Evolutionary conservation across 441 rosid species (phyloP).

Genomic region (Gossypium gossypioides): DNA sequence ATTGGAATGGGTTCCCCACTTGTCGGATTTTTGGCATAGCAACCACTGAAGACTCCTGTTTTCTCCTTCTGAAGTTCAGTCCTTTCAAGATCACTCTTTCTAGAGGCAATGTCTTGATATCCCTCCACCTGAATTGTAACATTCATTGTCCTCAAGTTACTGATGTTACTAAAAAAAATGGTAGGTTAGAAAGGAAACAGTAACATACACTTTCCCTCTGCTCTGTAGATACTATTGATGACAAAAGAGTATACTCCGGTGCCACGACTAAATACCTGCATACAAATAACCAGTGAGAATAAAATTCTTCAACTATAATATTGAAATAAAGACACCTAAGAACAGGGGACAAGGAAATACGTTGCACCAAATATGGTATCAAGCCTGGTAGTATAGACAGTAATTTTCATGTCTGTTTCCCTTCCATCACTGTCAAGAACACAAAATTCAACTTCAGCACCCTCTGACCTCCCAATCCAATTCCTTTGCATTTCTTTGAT

Average conservation of each 20-base stretch:
- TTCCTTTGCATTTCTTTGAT: conserved; percentile 90
- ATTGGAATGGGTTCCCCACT: conserved; percentile 81
- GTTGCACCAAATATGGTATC: conserved; percentile 91
- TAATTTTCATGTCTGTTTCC: conserved; percentile 46
- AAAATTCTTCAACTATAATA: conserved; percentile 5
- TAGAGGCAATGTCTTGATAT: conserved; percentile 62
- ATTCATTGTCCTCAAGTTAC: conserved; percentile 8
- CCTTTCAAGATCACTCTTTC: conserved; percentile 90
- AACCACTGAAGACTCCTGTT: conserved; percentile 79
- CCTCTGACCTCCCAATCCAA: conserved; percentile 94
- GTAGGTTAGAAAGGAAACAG: not conserved
- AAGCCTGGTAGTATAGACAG: conserved; percentile 80
- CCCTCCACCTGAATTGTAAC: conserved; percentile 58
- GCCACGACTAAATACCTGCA: conserved; percentile 92
- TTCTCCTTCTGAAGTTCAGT: conserved; percentile 96
- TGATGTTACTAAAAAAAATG: not conserved
- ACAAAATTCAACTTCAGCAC: conserved; percentile 63
- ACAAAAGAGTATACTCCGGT: conserved; percentile 66
- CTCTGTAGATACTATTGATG: conserved; percentile 41
- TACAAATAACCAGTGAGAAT: conserved; percentile 4
- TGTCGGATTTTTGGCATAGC: conserved; percentile 75
- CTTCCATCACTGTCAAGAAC: conserved; percentile 48
- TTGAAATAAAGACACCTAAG: not conserved
- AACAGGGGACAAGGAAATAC: conserved; percentile 29
- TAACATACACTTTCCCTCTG: conserved; percentile 44